Evolutionary conservation across 768 basidiomycete species (phyloP).

Genomic region (Plicaturopsis crispa): DNA sequence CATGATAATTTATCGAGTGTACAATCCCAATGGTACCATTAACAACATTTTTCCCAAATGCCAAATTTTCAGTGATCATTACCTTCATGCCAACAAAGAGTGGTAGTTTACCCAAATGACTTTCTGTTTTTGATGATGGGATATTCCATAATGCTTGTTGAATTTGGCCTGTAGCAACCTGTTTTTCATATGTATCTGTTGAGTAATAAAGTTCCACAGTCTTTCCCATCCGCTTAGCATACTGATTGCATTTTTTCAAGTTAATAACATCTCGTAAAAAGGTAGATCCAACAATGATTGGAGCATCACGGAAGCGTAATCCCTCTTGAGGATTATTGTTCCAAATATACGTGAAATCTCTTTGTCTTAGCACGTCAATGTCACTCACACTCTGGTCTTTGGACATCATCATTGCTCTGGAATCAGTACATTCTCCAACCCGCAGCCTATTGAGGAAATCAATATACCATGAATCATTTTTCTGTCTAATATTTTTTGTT

Average conservation of each 20-base stretch:
- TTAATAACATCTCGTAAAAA: slow-evolving; percentile 10
- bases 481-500: slow-evolving; percentile 9
- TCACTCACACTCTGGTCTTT: slow-evolving; percentile 5
- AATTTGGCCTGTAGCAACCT: neutral
- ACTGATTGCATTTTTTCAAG: neutral
- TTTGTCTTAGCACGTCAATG: slow-evolving; percentile 13
- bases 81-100: slow-evolving; percentile 13
- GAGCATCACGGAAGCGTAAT: slow-evolving; percentile 14
- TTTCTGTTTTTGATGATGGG: slow-evolving; percentile 12
- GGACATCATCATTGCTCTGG: slow-evolving; percentile 12
- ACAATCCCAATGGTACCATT: slow-evolving; percentile 13
- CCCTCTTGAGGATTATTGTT: slow-evolving; percentile 17
- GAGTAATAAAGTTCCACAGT: neutral
- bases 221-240: neutral
- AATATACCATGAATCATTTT: slow-evolving; percentile 3
- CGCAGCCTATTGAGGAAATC: slow-evolving; percentile 3
- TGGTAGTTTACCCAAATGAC: slow-evolving; percentile 10
- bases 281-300: slow-evolving; percentile 13
- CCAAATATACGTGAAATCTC: slow-evolving; percentile 5
- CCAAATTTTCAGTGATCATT: slow-evolving; percentile 14
- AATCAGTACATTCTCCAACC: slow-evolving; percentile 12
- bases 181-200: slow-evolving; percentile 1
- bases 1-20: slow-evolving; percentile 6
- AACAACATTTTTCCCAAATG: slow-evolving; percentile 8
- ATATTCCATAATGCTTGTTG: slow-evolving; percentile 6